Conservation (phyloP, 495 filamentous ascomycete species). For the Gamarada debralockiae region DNA sequence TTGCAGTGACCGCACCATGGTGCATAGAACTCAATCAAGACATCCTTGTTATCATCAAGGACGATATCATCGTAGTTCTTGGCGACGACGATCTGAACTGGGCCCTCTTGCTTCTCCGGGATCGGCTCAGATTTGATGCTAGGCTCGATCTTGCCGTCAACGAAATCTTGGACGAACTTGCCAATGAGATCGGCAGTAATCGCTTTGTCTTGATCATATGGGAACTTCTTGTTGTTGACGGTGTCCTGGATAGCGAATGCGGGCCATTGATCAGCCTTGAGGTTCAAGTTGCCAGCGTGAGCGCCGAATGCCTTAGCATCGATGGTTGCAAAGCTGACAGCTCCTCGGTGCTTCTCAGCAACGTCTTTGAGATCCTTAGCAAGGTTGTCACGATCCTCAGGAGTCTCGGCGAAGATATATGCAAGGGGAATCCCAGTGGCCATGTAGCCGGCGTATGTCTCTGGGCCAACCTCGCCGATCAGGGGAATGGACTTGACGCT, state of each 20-base stretch:
- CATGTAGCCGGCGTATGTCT: constrained; percentile 98
- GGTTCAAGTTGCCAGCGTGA: constrained; percentile 95
- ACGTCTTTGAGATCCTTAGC: constrained; percentile 60
- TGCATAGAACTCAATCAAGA: constrained; percentile 96
- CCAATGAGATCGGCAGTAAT: constrained; percentile 71
- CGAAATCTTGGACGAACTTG: constrained; percentile 83
- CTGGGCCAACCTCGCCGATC: constrained; percentile 94
- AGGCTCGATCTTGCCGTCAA: constrained; percentile 83
- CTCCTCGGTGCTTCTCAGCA: constrained; percentile 72
- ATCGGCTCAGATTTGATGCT: constrained; percentile 98
- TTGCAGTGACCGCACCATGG: constrained; percentile 99
- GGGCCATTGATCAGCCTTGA: constrained; percentile 90
- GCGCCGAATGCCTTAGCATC: constrained; percentile 94
- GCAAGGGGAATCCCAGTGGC: constrained; percentile 88
- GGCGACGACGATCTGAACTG: constrained; percentile 86
- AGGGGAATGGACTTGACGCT: constrained; percentile 84
- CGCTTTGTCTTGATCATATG: constrained; percentile 81
- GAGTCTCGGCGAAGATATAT: constrained; percentile 95
- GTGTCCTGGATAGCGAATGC: constrained; percentile 98
- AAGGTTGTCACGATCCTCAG: constrained; percentile 82
- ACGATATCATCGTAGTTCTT: constrained; percentile 92
- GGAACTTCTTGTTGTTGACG: constrained; percentile 95
- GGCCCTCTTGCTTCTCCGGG: constrained; percentile 89
- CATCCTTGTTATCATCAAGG: constrained; percentile 91
- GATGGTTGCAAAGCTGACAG: constrained; percentile 95